Evolutionary conservation across 768 basidiomycete species (phyloP), one percentile per base, ranked within the genome.

Genomic region (Trametes sanguinea): DNA sequence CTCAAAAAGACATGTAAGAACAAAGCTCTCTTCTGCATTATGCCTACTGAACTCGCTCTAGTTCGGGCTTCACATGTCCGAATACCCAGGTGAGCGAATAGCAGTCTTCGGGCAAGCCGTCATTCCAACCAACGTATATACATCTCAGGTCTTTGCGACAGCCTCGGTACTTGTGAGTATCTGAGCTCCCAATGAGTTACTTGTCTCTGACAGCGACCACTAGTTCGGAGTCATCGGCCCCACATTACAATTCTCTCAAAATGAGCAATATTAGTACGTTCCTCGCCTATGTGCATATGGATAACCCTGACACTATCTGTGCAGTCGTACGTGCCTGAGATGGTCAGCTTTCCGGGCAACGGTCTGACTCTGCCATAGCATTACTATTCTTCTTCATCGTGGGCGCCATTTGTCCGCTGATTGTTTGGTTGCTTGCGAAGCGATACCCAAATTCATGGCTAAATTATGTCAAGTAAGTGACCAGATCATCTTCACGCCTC

Each of bases 361-460:
- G 22, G 22, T 6, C 51, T 69, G 40, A 7, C 39, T 53, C 6
- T 2, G 40, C 29, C 22, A 72, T 72, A 8, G 66, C 50, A 2
- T 70, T 80, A 16, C 63, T 77, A 33, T 73, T 73, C 61, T 81
- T 79, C 65, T 82, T 81, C 77, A 72, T 78, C 54, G 71, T 81
- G 65, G 81, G 81, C 45, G 74, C 78, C 13, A 44, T 72, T 33
- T 67, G 76, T 3, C 80, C 80, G 3, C 50, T 77, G 62, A 65
- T 72, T 65, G 60, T 75, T 63, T 69, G 81, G 69, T 62, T 85
- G 62, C 67, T 88, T 61, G 76, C 78, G 54, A 74, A 78, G 68
- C 83, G 78, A 67, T 94, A 80, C 77, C 89, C 90, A 22, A 82
- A 86, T 70, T 82, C 65, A 86, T 69, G 70, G 57, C 60, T 78